phyloP scores from a whole-genome alignment of 129 eudicot species.

The Solidago caesia region DNA sequence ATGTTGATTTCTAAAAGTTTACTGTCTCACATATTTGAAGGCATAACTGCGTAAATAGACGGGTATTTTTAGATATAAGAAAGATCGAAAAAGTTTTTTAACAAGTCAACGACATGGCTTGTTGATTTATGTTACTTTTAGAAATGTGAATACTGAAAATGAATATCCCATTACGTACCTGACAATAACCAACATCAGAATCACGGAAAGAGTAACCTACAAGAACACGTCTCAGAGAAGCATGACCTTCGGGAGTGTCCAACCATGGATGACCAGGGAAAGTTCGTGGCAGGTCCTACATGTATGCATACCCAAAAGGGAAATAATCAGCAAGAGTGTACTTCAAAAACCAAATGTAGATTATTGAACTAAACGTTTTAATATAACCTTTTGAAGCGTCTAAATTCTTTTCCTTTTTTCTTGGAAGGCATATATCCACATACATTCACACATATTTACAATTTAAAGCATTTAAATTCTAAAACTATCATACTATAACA shows the following conservation, averaged over 20 bases:
- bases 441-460: neutral
- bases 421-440: no score
- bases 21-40: no score
- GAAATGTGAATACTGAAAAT: no score
- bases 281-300: slow-evolving; percentile 88
- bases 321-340: slow-evolving; percentile 1
- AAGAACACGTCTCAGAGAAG: slow-evolving; percentile 94
- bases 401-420: no score
- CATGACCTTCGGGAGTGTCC: slow-evolving; percentile 96
- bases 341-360: neutral
- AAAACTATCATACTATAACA: slow-evolving; percentile 1
- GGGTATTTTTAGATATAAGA: no score
- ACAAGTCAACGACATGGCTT: no score
- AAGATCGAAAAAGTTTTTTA: no score
- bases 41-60: no score
- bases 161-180: slow-evolving; percentile 36
- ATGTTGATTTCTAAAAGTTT: no score
- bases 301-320: slow-evolving; percentile 11
- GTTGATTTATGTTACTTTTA: no score
- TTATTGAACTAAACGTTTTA: slow-evolving; percentile 2
- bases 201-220: slow-evolving; percentile 95
- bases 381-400: no score
- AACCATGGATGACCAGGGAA: slow-evolving; percentile 99
- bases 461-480: neutral
- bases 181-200: slow-evolving; percentile 98